Base-by-base conservation (phyloP, 495 filamentous ascomycete genomes). In the Aspergillus asperescens region DNA sequence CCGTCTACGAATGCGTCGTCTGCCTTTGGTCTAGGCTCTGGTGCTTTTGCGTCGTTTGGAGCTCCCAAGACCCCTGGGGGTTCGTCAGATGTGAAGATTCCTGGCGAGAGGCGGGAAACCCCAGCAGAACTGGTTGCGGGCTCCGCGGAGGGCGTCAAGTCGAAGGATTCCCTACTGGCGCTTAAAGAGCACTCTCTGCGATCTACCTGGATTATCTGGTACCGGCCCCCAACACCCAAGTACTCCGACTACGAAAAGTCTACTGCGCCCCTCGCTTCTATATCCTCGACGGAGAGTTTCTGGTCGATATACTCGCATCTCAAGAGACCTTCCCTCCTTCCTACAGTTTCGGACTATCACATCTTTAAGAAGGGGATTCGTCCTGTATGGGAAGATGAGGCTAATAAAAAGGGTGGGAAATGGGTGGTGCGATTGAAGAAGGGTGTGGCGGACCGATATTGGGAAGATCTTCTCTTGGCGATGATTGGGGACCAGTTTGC, bases 241-340 rank as follows among this genome's bases (percentile, higher is more conserved):
- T 97, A 89, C 68, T 90, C 92, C 67, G 93, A 98, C 69, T 98
- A 97, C 63, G 93, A 98, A 67, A 96, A 97, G 73, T 96, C 91
- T 12, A 88, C 90, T 37, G 84, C 91, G 59, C 80, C 89, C 13
- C 81, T 97, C 59, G 92, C 88, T 48, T 74, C 79, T 34, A 89
- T 94, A 64, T 80, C 81, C 24, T 87, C 89, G 7, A 90, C 80
- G 42, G 90, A 97, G 72, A 85, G 92, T 31, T 97, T 98, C 68
- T 97, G 91, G 83, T 74, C 80, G n/a, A 80, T 95, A 12, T 97
- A 96, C 67, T 76, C 81, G 20, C 92, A 97, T 66, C 77, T 98
- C 44, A 95, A 94, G 67, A 83, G 88, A 15, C 94, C 93, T 2
- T 95, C 88, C 35, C 72, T 80, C 12, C 76, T 98, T 42, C 93